Conservation (phyloP, 2,329 filamentous ascomycete genomes). For the Kalmusia sp. region DNA sequence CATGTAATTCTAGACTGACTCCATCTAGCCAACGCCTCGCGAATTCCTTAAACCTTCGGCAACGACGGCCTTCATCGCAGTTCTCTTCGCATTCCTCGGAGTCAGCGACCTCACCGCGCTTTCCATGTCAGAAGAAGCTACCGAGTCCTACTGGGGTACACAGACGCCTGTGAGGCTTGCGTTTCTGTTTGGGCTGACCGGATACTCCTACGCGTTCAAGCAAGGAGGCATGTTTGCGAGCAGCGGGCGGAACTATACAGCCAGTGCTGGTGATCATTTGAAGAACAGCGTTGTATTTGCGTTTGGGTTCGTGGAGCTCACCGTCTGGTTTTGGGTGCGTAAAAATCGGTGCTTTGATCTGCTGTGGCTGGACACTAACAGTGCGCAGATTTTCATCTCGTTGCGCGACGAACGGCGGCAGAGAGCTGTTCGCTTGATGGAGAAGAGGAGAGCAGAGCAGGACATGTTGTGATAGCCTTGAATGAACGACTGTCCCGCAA, state of each 20-base stretch:
- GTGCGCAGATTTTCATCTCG: conserved; percentile 39
- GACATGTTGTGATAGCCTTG: conserved; percentile 21
- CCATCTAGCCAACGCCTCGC: conserved; percentile 66
- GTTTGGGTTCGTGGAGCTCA: conserved; percentile 82
- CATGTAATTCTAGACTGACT: neutral
- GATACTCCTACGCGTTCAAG: conserved; percentile 71
- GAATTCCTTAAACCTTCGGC: conserved; percentile 73
- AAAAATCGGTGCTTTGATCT: neutral
- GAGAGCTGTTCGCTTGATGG: conserved; percentile 34
- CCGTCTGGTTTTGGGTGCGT: conserved; percentile 84
- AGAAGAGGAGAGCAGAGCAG: conserved; percentile 41
- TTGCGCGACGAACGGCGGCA: conserved; percentile 46
- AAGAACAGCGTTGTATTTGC: conserved; percentile 87
- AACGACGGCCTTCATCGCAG: conserved; percentile 70
- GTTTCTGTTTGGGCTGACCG: conserved; percentile 66
- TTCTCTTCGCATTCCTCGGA: conserved; percentile 71
- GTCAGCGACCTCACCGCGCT: conserved; percentile 56
- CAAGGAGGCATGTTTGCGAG: conserved; percentile 56
- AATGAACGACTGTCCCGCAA: no score
- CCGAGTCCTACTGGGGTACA: conserved; percentile 56
- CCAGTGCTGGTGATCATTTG: conserved; percentile 63
- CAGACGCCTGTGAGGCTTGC: conserved; percentile 69
- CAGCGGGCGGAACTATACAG: conserved; percentile 30
- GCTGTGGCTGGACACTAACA: conserved; percentile 6
- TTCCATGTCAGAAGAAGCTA: conserved; percentile 51